Evolutionary conservation across 306 rosid genomes (phyloP).

Genomic region (Senna tora): DNA sequence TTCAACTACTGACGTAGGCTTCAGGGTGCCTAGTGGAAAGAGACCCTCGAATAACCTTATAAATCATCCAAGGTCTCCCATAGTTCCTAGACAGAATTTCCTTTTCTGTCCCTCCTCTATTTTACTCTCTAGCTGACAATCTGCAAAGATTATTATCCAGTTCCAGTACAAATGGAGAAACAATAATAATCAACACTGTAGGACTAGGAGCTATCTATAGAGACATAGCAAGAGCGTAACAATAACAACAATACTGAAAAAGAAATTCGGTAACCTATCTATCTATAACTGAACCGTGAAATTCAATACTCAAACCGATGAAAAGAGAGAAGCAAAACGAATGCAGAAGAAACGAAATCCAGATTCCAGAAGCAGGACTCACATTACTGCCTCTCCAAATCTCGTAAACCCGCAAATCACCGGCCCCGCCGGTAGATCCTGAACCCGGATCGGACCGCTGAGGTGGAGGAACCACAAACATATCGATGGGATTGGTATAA

Average conservation of each 20-base stretch:
- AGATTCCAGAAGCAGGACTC: conserved; percentile 38
- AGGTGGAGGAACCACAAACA: conserved; percentile 98
- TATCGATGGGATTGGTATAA: conserved; percentile 37
- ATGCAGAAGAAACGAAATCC: conserved; percentile 5
- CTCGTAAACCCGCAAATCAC: conserved; percentile 78
- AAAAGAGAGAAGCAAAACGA: background rate
- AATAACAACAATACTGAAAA: background rate
- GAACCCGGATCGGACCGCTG: conserved; percentile 81
- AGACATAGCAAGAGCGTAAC: background rate
- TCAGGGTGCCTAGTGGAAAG: conserved; percentile 14
- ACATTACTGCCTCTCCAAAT: conserved; percentile 98
- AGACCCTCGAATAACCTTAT: conserved; percentile 28
- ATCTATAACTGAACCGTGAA: conserved; percentile 26
- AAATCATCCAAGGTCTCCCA: conserved; percentile 9
- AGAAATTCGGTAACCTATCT: background rate
- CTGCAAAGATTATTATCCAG: conserved; percentile 12
- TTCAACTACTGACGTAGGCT: conserved; percentile 3
- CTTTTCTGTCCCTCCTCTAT: background rate
- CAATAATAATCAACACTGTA: conserved; percentile 5
- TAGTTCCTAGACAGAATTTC: conserved; percentile 1
- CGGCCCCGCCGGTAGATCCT: conserved; percentile 60
- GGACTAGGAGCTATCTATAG: conserved; percentile 23
- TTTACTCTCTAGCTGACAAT: conserved; percentile 14
- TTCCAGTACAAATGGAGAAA: conserved; percentile 12
- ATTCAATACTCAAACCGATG: background rate